Percentiles rank a stretch among this genome's conserved stretches.
Conservation (phyloP, 768 basidiomycete genomes). For the Amanita muscaria region DNA sequence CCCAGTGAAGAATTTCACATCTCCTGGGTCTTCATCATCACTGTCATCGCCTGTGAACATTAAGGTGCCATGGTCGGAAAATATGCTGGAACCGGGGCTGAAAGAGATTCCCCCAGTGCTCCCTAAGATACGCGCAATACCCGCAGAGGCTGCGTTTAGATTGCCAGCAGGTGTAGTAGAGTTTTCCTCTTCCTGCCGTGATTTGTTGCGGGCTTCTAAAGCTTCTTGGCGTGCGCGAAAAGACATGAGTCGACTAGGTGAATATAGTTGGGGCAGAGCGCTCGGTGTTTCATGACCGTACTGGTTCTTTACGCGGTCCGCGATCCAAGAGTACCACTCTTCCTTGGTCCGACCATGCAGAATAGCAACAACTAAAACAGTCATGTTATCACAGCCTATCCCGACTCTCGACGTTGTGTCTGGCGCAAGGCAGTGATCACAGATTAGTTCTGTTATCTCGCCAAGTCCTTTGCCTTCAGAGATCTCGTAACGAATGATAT, state of each 20-base stretch:
- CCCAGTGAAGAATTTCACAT: conserved; percentile 42
- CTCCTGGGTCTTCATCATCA: conserved; percentile 33
- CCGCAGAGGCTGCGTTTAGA: conserved; percentile 31
- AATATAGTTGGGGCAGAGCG: conserved; percentile 67
- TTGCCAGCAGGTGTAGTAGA: conserved; percentile 24
- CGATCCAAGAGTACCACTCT: conserved; percentile 89
- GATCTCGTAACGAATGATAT: conserved; percentile 77
- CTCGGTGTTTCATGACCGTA: conserved; percentile 76
- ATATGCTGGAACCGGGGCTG: conserved; percentile 43
- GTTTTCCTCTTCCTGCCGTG: conserved; percentile 25
- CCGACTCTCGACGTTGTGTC: conserved; percentile 86
- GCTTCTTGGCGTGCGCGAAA: conserved; percentile 58
- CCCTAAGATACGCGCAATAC: conserved; percentile 48
- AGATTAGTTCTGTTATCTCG: conserved; percentile 86
- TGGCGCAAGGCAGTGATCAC: conserved; percentile 89
- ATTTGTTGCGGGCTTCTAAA: conserved; percentile 31
- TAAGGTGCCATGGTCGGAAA: conserved; percentile 38
- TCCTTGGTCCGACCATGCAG: conserved; percentile 81
- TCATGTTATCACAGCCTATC: conserved; percentile 99
- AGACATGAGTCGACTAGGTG: conserved; percentile 50
- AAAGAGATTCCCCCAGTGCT: conserved; percentile 59
- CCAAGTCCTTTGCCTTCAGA: conserved; percentile 67
- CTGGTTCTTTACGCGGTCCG: conserved; percentile 65
- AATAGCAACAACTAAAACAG: conserved; percentile 82
- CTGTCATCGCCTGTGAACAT: conserved; percentile 64